Evolutionary conservation across 768 basidiomycete genomes (phyloP).

Genomic region (Panellus pusillus): DNA sequence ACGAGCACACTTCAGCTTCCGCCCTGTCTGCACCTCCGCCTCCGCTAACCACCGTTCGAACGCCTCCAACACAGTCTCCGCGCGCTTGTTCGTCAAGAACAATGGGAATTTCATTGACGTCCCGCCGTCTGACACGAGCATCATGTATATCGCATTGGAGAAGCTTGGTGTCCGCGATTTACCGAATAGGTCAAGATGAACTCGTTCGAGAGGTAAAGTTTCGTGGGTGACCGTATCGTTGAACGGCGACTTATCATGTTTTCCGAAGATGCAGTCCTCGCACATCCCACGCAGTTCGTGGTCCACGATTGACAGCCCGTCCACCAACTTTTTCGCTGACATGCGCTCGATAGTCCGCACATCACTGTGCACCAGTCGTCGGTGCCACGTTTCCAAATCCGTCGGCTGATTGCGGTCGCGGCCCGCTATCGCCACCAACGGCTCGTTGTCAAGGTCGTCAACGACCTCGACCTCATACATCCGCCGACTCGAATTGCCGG

Average conservation of each 20-base stretch:
- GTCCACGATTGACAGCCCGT: constrained; percentile 1
- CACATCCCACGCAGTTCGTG: background rate
- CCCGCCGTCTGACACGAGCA: too few relatives aligned
- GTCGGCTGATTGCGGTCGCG: background rate
- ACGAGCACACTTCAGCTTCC: background rate
- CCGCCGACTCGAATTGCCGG: too few relatives aligned
- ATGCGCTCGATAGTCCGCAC: background rate
- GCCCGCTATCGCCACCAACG: background rate
- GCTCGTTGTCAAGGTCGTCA: background rate
- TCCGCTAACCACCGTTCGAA: background rate
- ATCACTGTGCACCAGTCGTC: constrained; percentile 8
- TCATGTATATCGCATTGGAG: too few relatives aligned
- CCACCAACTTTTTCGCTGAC: background rate
- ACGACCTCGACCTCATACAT: constrained; percentile 1
- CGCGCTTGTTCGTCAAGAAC: too few relatives aligned
- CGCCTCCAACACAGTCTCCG: too few relatives aligned
- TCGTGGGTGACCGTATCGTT: too few relatives aligned
- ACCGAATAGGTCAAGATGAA: too few relatives aligned
- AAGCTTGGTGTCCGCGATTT: too few relatives aligned
- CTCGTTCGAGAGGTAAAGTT: too few relatives aligned
- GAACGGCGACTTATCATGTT: constrained; percentile 9
- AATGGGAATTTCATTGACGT: too few relatives aligned
- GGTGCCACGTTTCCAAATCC: constrained; percentile 7
- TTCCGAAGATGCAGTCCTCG: constrained; percentile 5
- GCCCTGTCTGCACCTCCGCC: background rate